Evolutionary conservation across 768 basidiomycete genomes (phyloP).

Genomic region (Leccinum barrowsii): DNA sequence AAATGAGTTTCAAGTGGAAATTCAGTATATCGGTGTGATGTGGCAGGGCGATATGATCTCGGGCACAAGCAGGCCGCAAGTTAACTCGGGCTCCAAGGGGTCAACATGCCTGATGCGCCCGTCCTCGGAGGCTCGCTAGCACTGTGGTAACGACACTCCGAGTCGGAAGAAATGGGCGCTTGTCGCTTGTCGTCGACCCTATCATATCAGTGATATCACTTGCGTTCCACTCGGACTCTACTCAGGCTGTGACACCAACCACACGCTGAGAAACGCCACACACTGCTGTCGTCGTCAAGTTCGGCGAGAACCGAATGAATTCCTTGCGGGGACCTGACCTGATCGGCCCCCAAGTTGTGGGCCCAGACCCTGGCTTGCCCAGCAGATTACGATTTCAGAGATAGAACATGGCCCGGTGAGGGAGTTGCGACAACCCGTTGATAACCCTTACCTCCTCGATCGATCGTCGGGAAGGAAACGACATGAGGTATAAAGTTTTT

Average conservation of each 20-base stretch:
- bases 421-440: not conserved
- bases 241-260: not conserved
- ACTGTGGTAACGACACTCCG: not conserved
- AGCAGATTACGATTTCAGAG: not conserved
- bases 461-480: not conserved
- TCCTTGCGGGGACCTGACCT: not conserved
- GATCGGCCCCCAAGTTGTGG: not conserved
- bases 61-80: not conserved
- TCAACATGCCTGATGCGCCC: not conserved
- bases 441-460: conserved; percentile 6
- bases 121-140: not conserved
- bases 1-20: not conserved
- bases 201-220: not conserved
- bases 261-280: not conserved
- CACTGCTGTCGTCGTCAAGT: not conserved
- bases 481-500: conserved; percentile 12
- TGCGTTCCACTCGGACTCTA: not conserved
- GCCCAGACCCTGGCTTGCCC: not conserved
- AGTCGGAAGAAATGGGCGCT: not conserved
- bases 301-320: not conserved
- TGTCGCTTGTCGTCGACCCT: not conserved
- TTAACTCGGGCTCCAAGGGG: not conserved
- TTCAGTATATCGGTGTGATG: not conserved
- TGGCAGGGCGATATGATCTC: not conserved
- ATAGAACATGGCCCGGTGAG: not conserved